phyloP scores from a whole-genome alignment of 2,329 filamentous ascomycete genomes.

The Colletotrichum echinochloae region DNA sequence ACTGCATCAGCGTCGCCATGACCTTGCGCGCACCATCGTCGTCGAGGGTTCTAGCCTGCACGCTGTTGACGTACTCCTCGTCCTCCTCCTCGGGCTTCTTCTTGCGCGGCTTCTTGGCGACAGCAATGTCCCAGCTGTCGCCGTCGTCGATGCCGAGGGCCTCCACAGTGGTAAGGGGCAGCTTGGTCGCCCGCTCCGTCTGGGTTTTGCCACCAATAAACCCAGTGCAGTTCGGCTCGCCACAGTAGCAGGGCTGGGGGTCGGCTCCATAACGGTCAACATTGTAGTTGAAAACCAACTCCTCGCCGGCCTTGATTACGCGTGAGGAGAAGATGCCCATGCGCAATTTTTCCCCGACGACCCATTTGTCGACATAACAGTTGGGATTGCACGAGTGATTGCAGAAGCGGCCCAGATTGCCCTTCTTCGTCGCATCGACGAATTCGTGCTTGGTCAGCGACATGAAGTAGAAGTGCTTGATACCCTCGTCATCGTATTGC shows the following conservation, averaged over 20 bases:
- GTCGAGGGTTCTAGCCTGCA: constrained; percentile 82
- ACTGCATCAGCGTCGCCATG: constrained; percentile 96
- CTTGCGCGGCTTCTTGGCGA: constrained; percentile 90
- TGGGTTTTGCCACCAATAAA: constrained; percentile 98
- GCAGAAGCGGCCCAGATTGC: constrained; percentile 96
- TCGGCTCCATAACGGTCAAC: constrained; percentile 98
- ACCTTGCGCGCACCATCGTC: constrained; percentile 91
- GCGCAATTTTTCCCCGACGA: constrained; percentile 94
- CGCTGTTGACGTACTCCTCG: constrained; percentile 93
- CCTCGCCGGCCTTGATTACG: constrained; percentile 86
- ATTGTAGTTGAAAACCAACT: constrained; percentile 99
- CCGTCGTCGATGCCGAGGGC: constrained; percentile 94
- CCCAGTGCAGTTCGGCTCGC: constrained; percentile 92
- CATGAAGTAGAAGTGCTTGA: constrained; percentile 99
- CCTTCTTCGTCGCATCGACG: constrained; percentile 96
- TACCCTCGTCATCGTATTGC: constrained; percentile 94
- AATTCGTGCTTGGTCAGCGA: constrained; percentile 96
- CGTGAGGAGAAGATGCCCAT: constrained; percentile 99
- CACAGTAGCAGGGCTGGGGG: constrained; percentile 96
- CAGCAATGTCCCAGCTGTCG: constrained; percentile 90
- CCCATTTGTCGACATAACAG: constrained; percentile 99
- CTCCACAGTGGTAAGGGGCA: constrained; percentile 90
- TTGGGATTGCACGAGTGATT: constrained; percentile 99
- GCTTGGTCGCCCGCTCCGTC: constrained; percentile 92
- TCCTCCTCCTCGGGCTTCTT: constrained; percentile 94